Evolutionary conservation across 257 asterid genomes (phyloP).

Genomic region (Solanum sitiens): DNA sequence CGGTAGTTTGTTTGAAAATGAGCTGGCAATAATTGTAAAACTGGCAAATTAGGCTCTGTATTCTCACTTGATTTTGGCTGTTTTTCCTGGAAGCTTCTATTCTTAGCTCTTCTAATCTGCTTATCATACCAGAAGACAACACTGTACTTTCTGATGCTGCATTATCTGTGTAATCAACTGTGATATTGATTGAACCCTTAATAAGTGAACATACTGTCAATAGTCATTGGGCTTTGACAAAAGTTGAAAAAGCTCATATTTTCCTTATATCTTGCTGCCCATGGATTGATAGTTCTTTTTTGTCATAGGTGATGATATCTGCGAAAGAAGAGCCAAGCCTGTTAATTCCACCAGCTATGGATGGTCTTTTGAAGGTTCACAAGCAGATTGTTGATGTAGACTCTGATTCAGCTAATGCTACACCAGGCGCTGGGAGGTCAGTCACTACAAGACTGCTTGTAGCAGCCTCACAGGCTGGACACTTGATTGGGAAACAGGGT

Average conservation of each 20-base stretch:
- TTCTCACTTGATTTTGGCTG: neutral
- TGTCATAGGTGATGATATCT: slow-evolving; percentile 55
- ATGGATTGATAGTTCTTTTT: neutral
- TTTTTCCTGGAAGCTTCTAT: neutral
- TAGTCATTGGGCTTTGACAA: neutral
- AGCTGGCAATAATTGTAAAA: neutral
- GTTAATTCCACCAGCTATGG: slow-evolving; percentile 69
- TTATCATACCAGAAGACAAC: neutral
- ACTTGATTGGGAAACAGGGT: slow-evolving; percentile 95
- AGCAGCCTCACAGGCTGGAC: slow-evolving; percentile 87
- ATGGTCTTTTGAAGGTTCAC: slow-evolving; percentile 75
- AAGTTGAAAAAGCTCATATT: neutral
- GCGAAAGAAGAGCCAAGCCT: slow-evolving; percentile 85
- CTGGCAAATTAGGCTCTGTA: neutral
- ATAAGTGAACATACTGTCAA: neutral
- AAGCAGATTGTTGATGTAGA: slow-evolving; percentile 57
- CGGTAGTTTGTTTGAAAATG: neutral
- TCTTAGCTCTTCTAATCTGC: neutral
- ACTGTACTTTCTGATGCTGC: neutral
- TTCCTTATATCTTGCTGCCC: neutral
- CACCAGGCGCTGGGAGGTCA: slow-evolving; percentile 29
- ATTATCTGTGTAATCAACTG: neutral
- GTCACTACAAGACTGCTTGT: slow-evolving; percentile 74
- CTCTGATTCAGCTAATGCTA: slow-evolving; percentile 42
- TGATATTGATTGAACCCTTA: neutral